Evolutionary conservation across 768 basidiomycete species (phyloP), one percentile per base, ranked within the genome.

Genomic region (Termitomyces sp.): DNA sequence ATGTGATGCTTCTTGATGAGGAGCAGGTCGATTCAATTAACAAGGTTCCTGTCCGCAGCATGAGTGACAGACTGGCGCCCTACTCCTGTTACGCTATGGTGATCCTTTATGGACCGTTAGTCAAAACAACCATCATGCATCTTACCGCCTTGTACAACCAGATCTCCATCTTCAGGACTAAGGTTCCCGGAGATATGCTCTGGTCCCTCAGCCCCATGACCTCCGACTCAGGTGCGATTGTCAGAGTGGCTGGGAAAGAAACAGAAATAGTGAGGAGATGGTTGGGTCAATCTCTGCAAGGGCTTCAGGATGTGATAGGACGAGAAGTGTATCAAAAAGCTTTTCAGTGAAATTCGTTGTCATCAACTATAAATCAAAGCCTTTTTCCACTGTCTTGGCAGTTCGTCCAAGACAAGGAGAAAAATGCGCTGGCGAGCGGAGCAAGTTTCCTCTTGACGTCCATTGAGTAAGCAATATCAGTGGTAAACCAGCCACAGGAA

Each of bases 71-170:
- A 61, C 79, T 97, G 58, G 79, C 78, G 9, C 94, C 94, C 3
- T 98, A 96, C 70, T 83, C 90, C 8, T 96, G 94, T 73, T 98
- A 96, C 73, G 94, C 93, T 20, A 95, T 87, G 65, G 73, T 96
- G 20, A 78, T 97, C 63, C 81, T 98, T 62, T 84, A 82, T 63
- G 96, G 96, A 4, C 89, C 90, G 0, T 72, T 79, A 58, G 77
- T 87, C 20, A 73, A 76, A 49, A 67, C 67, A 1, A 74, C 88
- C 6, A 76, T 90, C 36, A 58, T 70, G 1, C 71, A 78, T 52
- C 76, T 98, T 53, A 68, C 74, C 24, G 72, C 63, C 22, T 71
- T 79, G 65, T 88, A 89, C 66, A 74, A 78, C 54, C 65, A 74
- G 16, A 85, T 87, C 36, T 79, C 81, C 4, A 86, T 97, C 59